A percentile compares a stretch with the other conserved stretches of the same genome.
Conservation (phyloP, 176 grass and related monocot species). For the Hyparrhenia diplandra region DNA sequence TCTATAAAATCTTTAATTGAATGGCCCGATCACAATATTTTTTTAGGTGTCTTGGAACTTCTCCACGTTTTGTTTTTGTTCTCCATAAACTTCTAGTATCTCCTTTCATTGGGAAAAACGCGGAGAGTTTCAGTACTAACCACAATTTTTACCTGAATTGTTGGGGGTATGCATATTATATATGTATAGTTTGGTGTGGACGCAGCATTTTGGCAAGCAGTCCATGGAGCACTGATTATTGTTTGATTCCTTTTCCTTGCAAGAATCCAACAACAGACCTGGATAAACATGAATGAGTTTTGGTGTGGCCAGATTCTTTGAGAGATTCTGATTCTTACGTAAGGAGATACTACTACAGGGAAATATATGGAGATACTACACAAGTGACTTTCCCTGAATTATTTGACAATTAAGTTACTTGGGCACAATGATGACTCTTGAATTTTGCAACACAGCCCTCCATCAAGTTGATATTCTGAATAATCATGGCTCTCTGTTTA, state of each 20-base stretch:
- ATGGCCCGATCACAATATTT: too few relatives aligned
- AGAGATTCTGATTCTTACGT: conserved; percentile 30
- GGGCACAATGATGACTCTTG: not conserved
- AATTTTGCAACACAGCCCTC: not conserved
- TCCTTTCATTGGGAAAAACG: too few relatives aligned
- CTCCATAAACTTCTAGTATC: too few relatives aligned
- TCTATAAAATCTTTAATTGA: too few relatives aligned
- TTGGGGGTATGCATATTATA: too few relatives aligned
- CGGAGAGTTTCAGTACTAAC: too few relatives aligned
- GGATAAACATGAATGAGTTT: conserved; percentile 1
- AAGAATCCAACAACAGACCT: conserved; percentile 40
- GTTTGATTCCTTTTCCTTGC: conserved; percentile 28
- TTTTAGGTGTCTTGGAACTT: too few relatives aligned
- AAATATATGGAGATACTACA: not conserved
- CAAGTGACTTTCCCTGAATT: not conserved
- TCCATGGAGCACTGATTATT: too few relatives aligned
- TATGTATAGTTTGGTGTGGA: conserved; percentile 1
- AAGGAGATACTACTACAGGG: not conserved
- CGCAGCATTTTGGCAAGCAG: not conserved
- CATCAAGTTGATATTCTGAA: not conserved
- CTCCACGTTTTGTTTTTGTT: too few relatives aligned
- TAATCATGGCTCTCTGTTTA: too few relatives aligned
- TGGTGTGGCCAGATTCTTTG: conserved; percentile 23
- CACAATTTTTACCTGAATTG: not conserved
- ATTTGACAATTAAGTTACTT: not conserved